Base-by-base conservation (phyloP, 129 eudicot genomes). In the Rutidosis leptorrhynchoides region DNA sequence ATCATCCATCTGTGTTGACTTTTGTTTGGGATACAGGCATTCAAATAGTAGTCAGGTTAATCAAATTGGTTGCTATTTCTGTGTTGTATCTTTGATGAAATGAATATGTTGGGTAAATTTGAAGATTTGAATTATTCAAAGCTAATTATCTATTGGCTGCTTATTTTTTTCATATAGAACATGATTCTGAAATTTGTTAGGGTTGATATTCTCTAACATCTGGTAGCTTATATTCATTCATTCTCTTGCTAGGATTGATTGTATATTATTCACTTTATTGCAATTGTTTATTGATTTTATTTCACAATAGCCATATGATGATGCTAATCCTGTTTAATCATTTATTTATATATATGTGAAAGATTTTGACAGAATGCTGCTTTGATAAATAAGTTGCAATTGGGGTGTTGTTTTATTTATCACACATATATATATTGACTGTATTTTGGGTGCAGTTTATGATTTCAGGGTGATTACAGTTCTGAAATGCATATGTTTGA, bases 401-500 rank as follows among this genome's bases (percentile, higher is more conserved):
- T 42, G 2, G 9, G 19, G 30, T 3, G 35, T 2, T 69, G 2
- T 56, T 28, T 30, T 8, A 4, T 30, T 11, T 32, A 32, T 9
- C 40, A 32, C 27, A 21, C 14, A 4, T 33, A 2, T 24, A n/a
- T 37, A 30, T 7, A 21, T 11, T 25, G 40, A 37, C n/a, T 23
- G 25, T 22, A 25, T 29, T 17, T 53, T 40, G 54, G 35, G 17
- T 48, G 28, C 14, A 57, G 20, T 74, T 57, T 7, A 22, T 70
- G 48, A 59, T 32, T 72, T 24, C 42, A 67, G 55, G 58, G 43
- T 57, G 77, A 29, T 46, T 15, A 10, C 23, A 33, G 53, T 10
- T 29, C 40, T 58, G 78, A 25, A 62, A 83, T 83, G 83, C 78
- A 68, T 55, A 65, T 72, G 76, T 78, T 83, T 68, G 86, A 80